Evolutionary conservation across 768 basidiomycete genomes (phyloP).

Genomic region (Tremella mesenterica): DNA sequence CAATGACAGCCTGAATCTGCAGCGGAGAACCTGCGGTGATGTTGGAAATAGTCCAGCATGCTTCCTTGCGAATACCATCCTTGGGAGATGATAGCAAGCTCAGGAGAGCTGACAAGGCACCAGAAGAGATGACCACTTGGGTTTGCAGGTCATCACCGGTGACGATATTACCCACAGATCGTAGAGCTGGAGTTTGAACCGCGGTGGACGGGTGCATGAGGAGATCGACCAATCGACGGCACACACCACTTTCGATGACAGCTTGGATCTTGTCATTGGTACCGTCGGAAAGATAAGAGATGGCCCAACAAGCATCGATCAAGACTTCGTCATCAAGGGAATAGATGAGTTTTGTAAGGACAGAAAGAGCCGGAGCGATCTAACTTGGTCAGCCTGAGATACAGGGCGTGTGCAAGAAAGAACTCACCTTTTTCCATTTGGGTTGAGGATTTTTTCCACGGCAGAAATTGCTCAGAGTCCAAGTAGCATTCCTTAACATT

Average conservation of each 20-base stretch:
- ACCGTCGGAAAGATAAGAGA: conserved; percentile 97
- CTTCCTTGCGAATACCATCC: conserved; percentile 98
- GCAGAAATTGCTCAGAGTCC: conserved; percentile 99
- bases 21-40: conserved; percentile 93
- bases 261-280: conserved; percentile 99
- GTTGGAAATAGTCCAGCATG: conserved; percentile 99
- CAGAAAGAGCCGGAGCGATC: conserved; percentile 96
- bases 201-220: conserved; percentile 72
- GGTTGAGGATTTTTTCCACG: conserved; percentile 96
- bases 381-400: conserved; percentile 40
- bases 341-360: conserved; percentile 95
- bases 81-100: conserved; percentile 90
- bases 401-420: not conserved
- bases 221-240: conserved; percentile 91
- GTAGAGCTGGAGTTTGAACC: conserved; percentile 95
- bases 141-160: conserved; percentile 99
- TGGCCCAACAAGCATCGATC: conserved; percentile 99
- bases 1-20: conserved; percentile 95
- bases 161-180: conserved; percentile 97
- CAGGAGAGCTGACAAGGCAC: conserved; percentile 87
- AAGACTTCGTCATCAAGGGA: conserved; percentile 97
- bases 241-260: conserved; percentile 96
- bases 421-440: conserved; percentile 84
- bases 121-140: conserved; percentile 96
- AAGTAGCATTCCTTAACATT: conserved; percentile 94